phyloP scores from a whole-genome alignment of 1,284 basidiomycete species.

The Cutaneotrichosporon sp. region DNA sequence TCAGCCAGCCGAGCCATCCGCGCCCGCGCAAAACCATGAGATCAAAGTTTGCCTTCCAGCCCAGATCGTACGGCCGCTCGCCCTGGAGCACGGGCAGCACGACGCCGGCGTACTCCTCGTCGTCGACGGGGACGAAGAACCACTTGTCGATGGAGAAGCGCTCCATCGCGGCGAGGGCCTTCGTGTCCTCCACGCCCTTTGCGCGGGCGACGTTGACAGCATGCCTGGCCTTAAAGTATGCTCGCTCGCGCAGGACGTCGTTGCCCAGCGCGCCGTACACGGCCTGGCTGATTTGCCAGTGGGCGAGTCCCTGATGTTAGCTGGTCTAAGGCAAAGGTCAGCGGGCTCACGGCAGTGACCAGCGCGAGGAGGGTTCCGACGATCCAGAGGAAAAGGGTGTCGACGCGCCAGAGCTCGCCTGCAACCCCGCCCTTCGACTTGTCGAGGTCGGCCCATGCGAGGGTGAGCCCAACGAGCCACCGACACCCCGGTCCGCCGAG shows the following conservation, averaged over 20 bases:
- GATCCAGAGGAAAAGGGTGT: conserved; percentile 21
- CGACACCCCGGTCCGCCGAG: too few relatives aligned
- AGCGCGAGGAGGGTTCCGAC: conserved; percentile 27
- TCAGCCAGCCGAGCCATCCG: conserved; percentile 19
- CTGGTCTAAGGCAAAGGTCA: too few relatives aligned
- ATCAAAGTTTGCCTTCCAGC: conserved; percentile 23
- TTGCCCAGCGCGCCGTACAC: conserved; percentile 30
- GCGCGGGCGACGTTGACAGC: not conserved
- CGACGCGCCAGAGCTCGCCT: conserved; percentile 9
- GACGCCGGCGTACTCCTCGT: conserved; percentile 12
- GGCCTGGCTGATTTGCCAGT: conserved; percentile 20
- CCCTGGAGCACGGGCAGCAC: conserved; percentile 16
- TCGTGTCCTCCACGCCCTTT: conserved; percentile 1
- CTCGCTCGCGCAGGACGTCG: conserved; percentile 27
- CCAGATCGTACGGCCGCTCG: conserved; percentile 33
- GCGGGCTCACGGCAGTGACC: conserved; percentile 29
- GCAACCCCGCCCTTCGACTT: conserved; percentile 13
- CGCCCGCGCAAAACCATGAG: conserved; percentile 18
- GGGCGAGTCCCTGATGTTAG: conserved; percentile 28
- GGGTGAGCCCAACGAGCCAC: too few relatives aligned
- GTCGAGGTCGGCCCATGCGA: conserved; percentile 39
- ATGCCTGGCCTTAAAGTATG: conserved; percentile 15
- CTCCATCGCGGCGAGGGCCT: not conserved
- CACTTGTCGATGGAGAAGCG: conserved; percentile 19
- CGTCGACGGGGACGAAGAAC: conserved; percentile 32